Base-by-base conservation (phyloP, 2,329 filamentous ascomycete species). In the Penicillium oxalicum region DNA sequence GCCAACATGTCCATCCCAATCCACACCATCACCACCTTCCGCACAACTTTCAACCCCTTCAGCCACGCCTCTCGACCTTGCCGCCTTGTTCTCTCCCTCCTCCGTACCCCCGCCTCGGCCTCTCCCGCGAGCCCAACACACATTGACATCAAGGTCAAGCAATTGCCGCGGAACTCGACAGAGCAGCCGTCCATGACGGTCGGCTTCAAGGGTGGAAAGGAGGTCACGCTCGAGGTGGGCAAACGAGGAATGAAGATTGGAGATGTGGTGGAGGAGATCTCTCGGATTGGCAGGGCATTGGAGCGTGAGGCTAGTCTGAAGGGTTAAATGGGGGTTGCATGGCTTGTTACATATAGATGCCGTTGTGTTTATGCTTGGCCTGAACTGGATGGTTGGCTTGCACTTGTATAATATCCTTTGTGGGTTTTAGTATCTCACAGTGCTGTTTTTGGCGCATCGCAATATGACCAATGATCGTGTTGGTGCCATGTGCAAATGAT, bases 161-260 rank as follows among this genome's bases (percentile, higher is more conserved):
- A 95, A 55, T 75, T 97, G 45, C 82, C 88, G 45, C 80, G 85
- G 55, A 67, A 75, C 45, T 87, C 86, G 47, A 80, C 78, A 45
- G 82, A 88, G 61, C 77, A 83, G 28, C 86, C 85, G 48, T 78
- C 79, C 40, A 71, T 98, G 48, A 77, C 75, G 36, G 73, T 98
- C 59, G 94, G 91, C 62, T 97, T 97, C 71, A 96, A 95, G 78
- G 93, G 96, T 65, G 93, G 93, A 61, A 95, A 91, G 74, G 85
- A 94, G 63, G 81, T 97, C 74, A 82, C 82, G 32, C 79, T 97
- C 35, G 84, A 95, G 65, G 79, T 88, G 57, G 83, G 88, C 59
- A 86, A 85, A 69, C 77, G 87, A 61, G 85, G 84, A 65, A 76
- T 91, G 72, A 86, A 84, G 59, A 91, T 97, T 65, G 87, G 88